These are phyloP conservation scores for Daldinia eschscholtzii DNA, from an alignment of 2,329 filamentous ascomycete species.

Conservation along the genomic window DNA sequence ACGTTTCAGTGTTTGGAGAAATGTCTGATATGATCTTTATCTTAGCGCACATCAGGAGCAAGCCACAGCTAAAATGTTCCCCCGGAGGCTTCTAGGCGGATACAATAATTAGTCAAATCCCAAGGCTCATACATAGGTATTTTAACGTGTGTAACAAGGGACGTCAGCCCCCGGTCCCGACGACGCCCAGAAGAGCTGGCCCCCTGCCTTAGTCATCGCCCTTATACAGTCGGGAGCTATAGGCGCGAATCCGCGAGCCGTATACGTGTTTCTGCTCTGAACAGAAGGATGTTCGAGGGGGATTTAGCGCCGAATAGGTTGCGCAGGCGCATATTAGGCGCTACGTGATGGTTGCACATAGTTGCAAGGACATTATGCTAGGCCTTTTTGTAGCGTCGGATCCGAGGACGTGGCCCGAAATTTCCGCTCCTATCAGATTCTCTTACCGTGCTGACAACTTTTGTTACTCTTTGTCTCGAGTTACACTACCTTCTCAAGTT, in stretches of 20 bases:
- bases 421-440: slow-evolving; percentile 3
- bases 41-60: slow-evolving; percentile 16
- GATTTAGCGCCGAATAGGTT: slow-evolving; percentile 33
- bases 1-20: neutral
- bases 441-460: neutral
- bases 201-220: slow-evolving; percentile 1
- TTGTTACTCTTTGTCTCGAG: neutral
- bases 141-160: slow-evolving; percentile 19
- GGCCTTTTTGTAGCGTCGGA: slow-evolving; percentile 4
- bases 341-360: slow-evolving; percentile 27
- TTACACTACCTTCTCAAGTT: neutral
- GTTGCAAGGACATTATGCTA: neutral
- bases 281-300: slow-evolving; percentile 27
- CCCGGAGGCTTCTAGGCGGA: slow-evolving; percentile 20
- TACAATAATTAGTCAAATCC: slow-evolving; percentile 9
- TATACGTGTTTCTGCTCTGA: neutral
- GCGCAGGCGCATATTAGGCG: slow-evolving; percentile 30
- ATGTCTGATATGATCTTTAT: neutral
- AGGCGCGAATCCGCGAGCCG: slow-evolving; percentile 32
- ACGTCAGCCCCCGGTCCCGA: slow-evolving; percentile 40
- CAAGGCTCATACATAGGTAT: slow-evolving; percentile 6
- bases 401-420: neutral
- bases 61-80: slow-evolving; percentile 36
- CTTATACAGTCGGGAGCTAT: slow-evolving; percentile 19
- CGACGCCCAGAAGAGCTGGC: slow-evolving; percentile 3